These are phyloP conservation scores for Phlebiopsis gigantea DNA, from an alignment of 768 basidiomycete species.

Conservation along the genomic window DNA sequence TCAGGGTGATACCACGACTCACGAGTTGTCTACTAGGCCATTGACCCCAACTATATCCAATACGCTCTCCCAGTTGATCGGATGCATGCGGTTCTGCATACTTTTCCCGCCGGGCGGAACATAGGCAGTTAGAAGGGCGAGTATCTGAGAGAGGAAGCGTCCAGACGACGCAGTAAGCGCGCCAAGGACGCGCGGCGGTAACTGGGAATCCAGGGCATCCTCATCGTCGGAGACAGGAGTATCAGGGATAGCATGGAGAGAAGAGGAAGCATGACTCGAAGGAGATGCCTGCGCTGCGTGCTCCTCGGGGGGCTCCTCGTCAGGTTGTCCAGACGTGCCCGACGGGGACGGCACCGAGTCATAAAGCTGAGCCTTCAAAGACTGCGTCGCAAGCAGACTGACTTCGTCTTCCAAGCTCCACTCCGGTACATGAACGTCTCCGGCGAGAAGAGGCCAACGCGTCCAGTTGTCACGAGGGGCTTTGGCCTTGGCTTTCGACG, in stretches of 20 bases:
- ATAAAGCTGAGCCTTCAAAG: conserved; percentile 19
- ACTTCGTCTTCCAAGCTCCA: conserved; percentile 73
- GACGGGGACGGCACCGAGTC: neutral
- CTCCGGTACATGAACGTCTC: conserved; percentile 61
- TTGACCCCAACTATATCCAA: conserved; percentile 44
- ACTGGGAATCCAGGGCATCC: conserved; percentile 24
- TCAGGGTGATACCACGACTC: neutral
- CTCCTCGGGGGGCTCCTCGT: conserved; percentile 14
- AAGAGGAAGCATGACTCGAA: neutral
- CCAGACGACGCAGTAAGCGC: conserved; percentile 40
- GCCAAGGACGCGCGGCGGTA: conserved; percentile 25
- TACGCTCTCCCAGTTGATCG: conserved; percentile 62
- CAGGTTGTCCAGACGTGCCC: neutral
- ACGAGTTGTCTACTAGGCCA: conserved; percentile 28
- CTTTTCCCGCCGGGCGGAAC: conserved; percentile 50
- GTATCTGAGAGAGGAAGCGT: conserved; percentile 42
- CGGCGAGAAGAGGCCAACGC: conserved; percentile 63
- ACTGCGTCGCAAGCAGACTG: conserved; percentile 36
- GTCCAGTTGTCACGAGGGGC: conserved; percentile 53
- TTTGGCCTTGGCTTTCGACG: conserved; percentile 14
- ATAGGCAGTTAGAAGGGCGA: conserved; percentile 51
- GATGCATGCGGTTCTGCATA: conserved; percentile 59
- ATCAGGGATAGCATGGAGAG: neutral
- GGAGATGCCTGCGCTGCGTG: neutral
- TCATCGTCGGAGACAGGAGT: neutral